These are phyloP conservation scores for Staphylotrichum tortipilum DNA, from an alignment of 495 filamentous ascomycete genomes.

Conservation along the genomic window DNA sequence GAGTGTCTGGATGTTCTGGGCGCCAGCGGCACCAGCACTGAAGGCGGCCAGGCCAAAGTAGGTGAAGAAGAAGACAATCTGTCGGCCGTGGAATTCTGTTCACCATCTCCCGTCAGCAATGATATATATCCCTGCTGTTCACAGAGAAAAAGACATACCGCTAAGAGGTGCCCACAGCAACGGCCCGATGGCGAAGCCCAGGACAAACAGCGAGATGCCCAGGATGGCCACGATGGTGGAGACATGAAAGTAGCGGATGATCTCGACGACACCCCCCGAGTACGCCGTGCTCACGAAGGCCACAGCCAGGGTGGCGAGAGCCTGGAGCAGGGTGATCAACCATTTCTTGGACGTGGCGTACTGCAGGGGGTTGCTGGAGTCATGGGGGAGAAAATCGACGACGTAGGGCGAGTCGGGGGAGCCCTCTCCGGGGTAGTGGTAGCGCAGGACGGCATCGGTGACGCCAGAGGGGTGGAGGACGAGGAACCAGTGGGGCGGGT, in stretches of 20 bases:
- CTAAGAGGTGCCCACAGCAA: conserved; percentile 56
- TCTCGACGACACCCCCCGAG: conserved; percentile 57
- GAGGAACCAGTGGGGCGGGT: conserved; percentile 18
- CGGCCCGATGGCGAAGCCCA: conserved; percentile 63
- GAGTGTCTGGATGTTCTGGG: conserved; percentile 55
- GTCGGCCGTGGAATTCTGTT: conserved; percentile 62
- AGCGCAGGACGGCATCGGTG: conserved; percentile 42
- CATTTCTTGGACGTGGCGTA: conserved; percentile 58
- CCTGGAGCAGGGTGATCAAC: conserved; percentile 55
- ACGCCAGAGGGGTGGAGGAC: conserved; percentile 33
- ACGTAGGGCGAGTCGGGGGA: conserved; percentile 66
- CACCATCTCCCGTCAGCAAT: conserved; percentile 13
- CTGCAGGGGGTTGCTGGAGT: conserved; percentile 64
- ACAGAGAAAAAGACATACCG: conserved; percentile 12
- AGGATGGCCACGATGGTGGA: conserved; percentile 53
- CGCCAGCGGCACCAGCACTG: conserved; percentile 54
- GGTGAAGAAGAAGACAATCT: conserved; percentile 57
- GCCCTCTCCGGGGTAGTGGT: conserved; percentile 58
- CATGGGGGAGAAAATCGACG: conserved; percentile 64
- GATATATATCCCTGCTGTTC: conserved; percentile 1
- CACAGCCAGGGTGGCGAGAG: conserved; percentile 62
- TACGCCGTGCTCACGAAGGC: conserved; percentile 72
- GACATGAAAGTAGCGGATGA: conserved; percentile 51
- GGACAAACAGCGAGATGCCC: conserved; percentile 64
- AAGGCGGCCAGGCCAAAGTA: conserved; percentile 59